Base-by-base conservation (phyloP, 331 rosid genomes). In the Malus hybrid region DNA sequence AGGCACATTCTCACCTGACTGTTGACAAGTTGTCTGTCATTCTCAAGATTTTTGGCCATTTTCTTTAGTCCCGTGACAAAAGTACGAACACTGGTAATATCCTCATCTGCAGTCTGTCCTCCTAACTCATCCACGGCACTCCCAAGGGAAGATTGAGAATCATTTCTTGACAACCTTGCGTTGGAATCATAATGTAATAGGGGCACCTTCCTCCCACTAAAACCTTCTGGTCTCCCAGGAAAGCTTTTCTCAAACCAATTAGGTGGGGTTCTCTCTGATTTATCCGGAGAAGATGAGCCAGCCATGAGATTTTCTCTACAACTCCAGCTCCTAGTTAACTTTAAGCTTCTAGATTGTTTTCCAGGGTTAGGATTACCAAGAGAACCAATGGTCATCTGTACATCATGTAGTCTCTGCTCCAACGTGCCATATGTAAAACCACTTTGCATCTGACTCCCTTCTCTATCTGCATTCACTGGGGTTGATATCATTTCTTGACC, bases 21-120 rank as follows among this genome's bases (percentile, higher is more conserved):
- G 76, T 87, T 88, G 66, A 73, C 86, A 82, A 86, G 84, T 73
- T 90, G 88, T 82, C 87, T 90, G 87, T 85, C 93, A 63, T 86
- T 88, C 89, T 92, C 93, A 61, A 82, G 85, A 82, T 90, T 73
- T 63, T 24, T 87, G 63, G 91, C 91, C 97, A 90, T 95, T 83
- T 95, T 88, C 93, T 92, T 86, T 86, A 95, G 84, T 74, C 96
- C 99, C 13, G 91, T 82, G 74, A 89, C 97, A 82, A 95, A 95
- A 68, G 98, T 88, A 24, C 88, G 96, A 83, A 95, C 83, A 82
- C 93, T 89, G 63, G 99, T 82, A 70, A 95, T 79, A 63, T 89
- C 96, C 82, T 84, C 95, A 56, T 86, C 96, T 6, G 84, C 96
- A 58, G 87, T 77, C 79, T 77, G 82, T 44, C 72, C 65, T 75